Conservation (phyloP, 2,329 filamentous ascomycete species). For the Colletotrichum godetiae region DNA sequence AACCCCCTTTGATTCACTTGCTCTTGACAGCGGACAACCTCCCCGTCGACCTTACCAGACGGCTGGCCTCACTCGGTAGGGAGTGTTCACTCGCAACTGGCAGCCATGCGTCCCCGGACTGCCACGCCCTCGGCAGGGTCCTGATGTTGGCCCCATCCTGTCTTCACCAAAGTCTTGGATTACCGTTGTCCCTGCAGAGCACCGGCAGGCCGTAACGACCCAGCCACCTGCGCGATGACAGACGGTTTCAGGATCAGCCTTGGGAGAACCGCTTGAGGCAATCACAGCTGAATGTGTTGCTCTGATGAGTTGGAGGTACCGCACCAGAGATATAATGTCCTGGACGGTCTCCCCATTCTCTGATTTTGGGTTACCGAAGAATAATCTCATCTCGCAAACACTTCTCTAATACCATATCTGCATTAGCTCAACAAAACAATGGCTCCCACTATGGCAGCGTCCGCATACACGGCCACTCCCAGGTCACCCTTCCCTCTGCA, state of each 20-base stretch:
- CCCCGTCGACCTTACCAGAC: not conserved
- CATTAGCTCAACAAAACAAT: not conserved
- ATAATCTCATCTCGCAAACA: not conserved
- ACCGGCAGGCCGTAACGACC: slow-evolving; percentile 11
- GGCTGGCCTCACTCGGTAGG: not conserved
- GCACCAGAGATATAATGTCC: slow-evolving; percentile 19
- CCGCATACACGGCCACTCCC: slow-evolving; percentile 9
- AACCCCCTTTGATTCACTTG: not conserved
- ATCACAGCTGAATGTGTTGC: not conserved
- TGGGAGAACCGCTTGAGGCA: not conserved
- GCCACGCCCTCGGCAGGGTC: slow-evolving; percentile 20
- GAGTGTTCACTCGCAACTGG: not conserved
- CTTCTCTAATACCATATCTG: not conserved
- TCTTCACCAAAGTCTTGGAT: slow-evolving; percentile 7
- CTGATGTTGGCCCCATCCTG: slow-evolving; percentile 12
- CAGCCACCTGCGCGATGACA: slow-evolving; percentile 29
- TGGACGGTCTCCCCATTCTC: not conserved
- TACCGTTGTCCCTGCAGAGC: slow-evolving; percentile 2
- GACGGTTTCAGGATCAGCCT: slow-evolving; percentile 20
- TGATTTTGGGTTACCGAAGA: no score
- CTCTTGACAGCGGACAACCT: not conserved
- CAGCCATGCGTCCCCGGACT: slow-evolving; percentile 18
- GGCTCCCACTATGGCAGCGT: slow-evolving; percentile 24
- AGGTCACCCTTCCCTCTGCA: slow-evolving; percentile 12
- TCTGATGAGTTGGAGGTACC: not conserved